Evolutionary conservation across 495 filamentous ascomycete species (phyloP).

Genomic region (Thozetella sp.): DNA sequence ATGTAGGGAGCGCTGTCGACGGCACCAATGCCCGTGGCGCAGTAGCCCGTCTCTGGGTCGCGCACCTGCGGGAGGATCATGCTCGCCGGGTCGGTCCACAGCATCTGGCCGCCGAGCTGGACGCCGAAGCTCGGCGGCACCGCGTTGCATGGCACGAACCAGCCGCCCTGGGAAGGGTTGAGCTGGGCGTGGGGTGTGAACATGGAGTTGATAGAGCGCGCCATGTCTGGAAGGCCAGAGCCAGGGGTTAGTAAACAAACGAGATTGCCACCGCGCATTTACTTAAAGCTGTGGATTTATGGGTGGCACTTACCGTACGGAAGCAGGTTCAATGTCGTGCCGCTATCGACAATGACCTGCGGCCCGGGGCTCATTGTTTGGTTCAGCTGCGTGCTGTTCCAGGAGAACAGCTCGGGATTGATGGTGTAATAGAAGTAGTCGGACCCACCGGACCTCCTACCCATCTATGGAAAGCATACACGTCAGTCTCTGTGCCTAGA

Average conservation of each 20-base stretch:
- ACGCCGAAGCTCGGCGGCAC: constrained; percentile 49
- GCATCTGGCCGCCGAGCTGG: constrained; percentile 46
- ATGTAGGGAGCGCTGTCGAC: constrained; percentile 39
- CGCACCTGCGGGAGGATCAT: constrained; percentile 43
- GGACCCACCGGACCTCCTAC: constrained; percentile 14
- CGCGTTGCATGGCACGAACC: constrained; percentile 51
- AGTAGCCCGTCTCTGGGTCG: constrained; percentile 31
- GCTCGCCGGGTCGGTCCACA: constrained; percentile 51
- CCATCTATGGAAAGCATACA: constrained; percentile 7
- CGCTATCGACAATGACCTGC: constrained; percentile 36
- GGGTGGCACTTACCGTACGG: constrained; percentile 18
- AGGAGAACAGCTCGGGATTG: constrained; percentile 16
- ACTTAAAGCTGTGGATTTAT: too few species aligned
- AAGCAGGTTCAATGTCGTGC: constrained; percentile 33
- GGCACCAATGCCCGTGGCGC: constrained; percentile 40
- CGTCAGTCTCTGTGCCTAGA: not conserved
- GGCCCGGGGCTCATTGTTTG: constrained; percentile 13
- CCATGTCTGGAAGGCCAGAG: constrained; percentile 17
- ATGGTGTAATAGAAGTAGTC: constrained; percentile 30
- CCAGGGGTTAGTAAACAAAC: not conserved
- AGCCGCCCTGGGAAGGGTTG: constrained; percentile 22
- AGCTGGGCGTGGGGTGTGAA: constrained; percentile 43
- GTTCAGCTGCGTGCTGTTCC: constrained; percentile 18
- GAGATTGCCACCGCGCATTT: too few species aligned
- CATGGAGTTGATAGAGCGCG: constrained; percentile 37